Conservation (phyloP, 106 monocot species). For the Amphibolis antarctica region DNA sequence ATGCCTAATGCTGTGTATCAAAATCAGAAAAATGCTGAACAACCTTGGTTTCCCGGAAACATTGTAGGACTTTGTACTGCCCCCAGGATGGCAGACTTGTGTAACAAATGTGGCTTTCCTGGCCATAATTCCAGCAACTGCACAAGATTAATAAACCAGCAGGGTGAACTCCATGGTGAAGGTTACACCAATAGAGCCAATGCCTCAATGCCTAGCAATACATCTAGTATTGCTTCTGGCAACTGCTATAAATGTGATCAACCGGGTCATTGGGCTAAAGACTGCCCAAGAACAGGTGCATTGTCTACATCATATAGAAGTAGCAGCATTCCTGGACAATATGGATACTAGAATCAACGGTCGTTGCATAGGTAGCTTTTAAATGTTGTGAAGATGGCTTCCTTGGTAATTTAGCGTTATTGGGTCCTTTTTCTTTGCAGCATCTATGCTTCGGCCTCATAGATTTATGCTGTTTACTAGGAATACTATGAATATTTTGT, state of each 20-base stretch:
- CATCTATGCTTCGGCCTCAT: too few relatives aligned
- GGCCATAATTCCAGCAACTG: too few relatives aligned
- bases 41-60: too few relatives aligned
- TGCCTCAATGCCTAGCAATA: constrained; percentile 7
- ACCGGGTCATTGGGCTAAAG: constrained; percentile 76
- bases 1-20: constrained; percentile 12
- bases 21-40: too few relatives aligned
- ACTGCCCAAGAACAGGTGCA: constrained; percentile 38
- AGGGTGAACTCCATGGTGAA: constrained; percentile 23
- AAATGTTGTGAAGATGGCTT: too few relatives aligned
- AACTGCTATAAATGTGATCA: constrained; percentile 74
- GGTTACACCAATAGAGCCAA: constrained; percentile 22
- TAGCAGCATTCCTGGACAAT: constrained; percentile 5
- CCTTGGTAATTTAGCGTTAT: too few relatives aligned
- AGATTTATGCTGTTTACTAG: too few relatives aligned
- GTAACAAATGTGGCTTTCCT: too few relatives aligned
- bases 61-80: too few relatives aligned
- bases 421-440: too few relatives aligned
- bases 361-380: not conserved
- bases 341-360: not conserved
- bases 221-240: constrained; percentile 18
- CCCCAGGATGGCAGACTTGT: too few relatives aligned
- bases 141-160: not conserved
- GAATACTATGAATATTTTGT: too few relatives aligned
- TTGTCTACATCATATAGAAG: constrained; percentile 15